Base-by-base conservation (phyloP, 805 yeast species). In the Lipomyces anomalus region DNA sequence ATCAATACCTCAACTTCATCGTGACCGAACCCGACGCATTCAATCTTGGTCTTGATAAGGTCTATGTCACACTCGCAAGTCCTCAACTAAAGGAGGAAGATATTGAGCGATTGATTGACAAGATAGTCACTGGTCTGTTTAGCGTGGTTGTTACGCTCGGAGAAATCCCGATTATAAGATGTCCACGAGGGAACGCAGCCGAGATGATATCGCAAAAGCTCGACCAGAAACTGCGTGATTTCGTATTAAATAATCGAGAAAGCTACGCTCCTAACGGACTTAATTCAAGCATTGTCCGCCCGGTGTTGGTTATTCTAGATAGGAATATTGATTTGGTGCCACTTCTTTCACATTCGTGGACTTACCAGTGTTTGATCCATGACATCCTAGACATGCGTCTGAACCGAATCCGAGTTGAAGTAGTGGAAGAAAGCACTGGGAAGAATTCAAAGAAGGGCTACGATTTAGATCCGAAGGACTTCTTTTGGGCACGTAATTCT, bases 321-420 rank as follows among this genome's bases (percentile, higher is more conserved):
- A 75, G 99, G 64, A 85, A 83, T 61, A 73, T 92, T 48, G 97
- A 92, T 66, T 71, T 92, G 50, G 82, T 92, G 1, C 82, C 95
- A 13, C 90, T 92, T 97, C 81, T 92, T 65, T 78, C 90, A 1
- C 99, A 92, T 67, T 86, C 97, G 9, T 90, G 97, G 97, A 89
- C 94, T 40, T 92, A 92, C 64, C 95, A 90, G 68, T 88, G 96
- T 59, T 80, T 92, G 78, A 92, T 92, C 17, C 84, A 89, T 59
- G 99, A 92, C 62, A 92, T 88, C 4, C 86, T 92, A 63, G 75
- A 78, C 42, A 72, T 92, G 57, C 76, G 80, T 54, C 76, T 95
- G 61, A 89, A 90, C 63, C 82, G 96, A 21, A 83, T 90, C 49
- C 76, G 79, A 18, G 70, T 88, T 28, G 65, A 69, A 23, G 65